Evolutionary conservation across 495 filamentous ascomycete genomes (phyloP).

Genomic region (Aspergillus egyptiacus): DNA sequence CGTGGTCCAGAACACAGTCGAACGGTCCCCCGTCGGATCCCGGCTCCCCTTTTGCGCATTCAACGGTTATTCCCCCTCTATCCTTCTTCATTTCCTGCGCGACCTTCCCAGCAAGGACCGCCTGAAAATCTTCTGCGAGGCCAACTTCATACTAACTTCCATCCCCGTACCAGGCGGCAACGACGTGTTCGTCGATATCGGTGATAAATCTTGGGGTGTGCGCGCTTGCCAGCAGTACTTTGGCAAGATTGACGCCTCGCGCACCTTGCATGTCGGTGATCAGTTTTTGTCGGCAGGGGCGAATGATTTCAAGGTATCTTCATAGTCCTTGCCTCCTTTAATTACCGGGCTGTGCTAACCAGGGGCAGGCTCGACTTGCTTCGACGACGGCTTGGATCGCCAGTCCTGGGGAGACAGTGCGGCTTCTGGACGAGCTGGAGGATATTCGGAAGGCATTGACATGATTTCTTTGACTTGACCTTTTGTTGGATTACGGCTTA

Average conservation of each 20-base stretch:
- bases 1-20: conserved; percentile 84
- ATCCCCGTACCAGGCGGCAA: conserved; percentile 55
- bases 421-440: conserved; percentile 74
- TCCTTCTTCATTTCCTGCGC: background rate
- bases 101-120: background rate
- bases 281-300: conserved; percentile 94
- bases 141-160: background rate
- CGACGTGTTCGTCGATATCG: conserved; percentile 98
- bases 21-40: conserved; percentile 63
- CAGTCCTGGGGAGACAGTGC: conserved; percentile 81
- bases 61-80: conserved; percentile 52
- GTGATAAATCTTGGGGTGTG: conserved; percentile 95
- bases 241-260: conserved; percentile 57
- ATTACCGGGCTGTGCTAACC: background rate
- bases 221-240: conserved; percentile 90
- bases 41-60: conserved; percentile 94
- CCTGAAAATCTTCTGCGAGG: background rate
- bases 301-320: conserved; percentile 84
- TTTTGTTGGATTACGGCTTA: too few relatives aligned
- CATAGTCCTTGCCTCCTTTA: background rate
- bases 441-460: conserved; percentile 5
- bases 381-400: conserved; percentile 86
- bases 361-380: conserved; percentile 50
- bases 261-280: conserved; percentile 83
- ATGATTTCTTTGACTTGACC: background rate